A percentile compares a stretch with the other conserved stretches of the same genome.
Conservation (phyloP, 352 stramenopile genomes). For the Pythium sukuiense region DNA sequence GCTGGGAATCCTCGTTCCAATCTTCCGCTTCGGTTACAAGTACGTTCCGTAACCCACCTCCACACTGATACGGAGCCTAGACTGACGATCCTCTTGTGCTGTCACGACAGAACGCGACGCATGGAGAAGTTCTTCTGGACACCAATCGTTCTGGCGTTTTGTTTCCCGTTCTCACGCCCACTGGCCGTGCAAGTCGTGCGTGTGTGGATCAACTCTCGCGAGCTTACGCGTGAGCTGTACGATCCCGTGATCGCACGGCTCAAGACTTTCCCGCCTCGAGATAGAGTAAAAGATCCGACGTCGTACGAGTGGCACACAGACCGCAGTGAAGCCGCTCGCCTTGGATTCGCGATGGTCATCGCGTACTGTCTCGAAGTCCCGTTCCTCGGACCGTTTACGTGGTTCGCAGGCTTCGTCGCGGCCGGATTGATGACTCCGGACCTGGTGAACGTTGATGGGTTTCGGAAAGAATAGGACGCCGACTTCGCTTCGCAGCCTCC, state of each 20-base stretch:
- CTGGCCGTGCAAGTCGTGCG: slow-evolving; percentile 38
- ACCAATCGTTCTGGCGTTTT: slow-evolving; percentile 58
- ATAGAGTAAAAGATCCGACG: slow-evolving; percentile 26
- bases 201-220: slow-evolving; percentile 63
- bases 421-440: slow-evolving; percentile 62
- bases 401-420: slow-evolving; percentile 67
- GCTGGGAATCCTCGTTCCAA: slow-evolving; percentile 49
- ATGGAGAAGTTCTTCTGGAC: slow-evolving; percentile 68
- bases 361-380: slow-evolving; percentile 57
- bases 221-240: slow-evolving; percentile 69
- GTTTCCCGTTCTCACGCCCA: slow-evolving; percentile 41
- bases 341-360: slow-evolving; percentile 69
- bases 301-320: slow-evolving; percentile 52
- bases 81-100: neutral
- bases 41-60: slow-evolving; percentile 25
- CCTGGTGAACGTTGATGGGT: slow-evolving; percentile 78
- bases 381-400: slow-evolving; percentile 64
- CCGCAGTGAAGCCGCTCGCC: slow-evolving; percentile 61
- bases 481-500: too few relatives aligned
- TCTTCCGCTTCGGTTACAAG: slow-evolving; percentile 64
- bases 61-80: neutral
- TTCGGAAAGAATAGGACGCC: slow-evolving; percentile 35
- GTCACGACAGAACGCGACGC: slow-evolving; percentile 45
- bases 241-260: slow-evolving; percentile 66
- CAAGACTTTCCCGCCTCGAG: slow-evolving; percentile 46